Evolutionary conservation across 768 basidiomycete genomes (phyloP), one percentile per base, ranked within the genome.

Genomic region (Plicaturopsis crispa): DNA sequence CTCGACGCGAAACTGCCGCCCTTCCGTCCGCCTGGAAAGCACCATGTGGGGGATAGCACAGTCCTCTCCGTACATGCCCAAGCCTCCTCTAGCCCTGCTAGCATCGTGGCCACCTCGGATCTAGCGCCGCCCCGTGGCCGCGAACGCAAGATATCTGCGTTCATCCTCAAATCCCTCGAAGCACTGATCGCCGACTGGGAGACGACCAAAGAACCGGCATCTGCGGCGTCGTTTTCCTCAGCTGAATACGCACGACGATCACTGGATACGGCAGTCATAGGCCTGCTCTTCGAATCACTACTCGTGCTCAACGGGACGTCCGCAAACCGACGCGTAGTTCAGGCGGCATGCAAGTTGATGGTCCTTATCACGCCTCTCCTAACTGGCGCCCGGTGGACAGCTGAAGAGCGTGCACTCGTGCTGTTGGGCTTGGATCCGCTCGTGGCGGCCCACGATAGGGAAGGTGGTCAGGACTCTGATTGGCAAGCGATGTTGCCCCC

Each of bases 211-310:
- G 60, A 61, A 11, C 50, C 40, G 5, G 47, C 46, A 20, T 43
- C 48, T 11, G 50, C 40, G 5, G 47, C 46, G 20, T 43, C 48
- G 10, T 63, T 64, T 41, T 66, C 69, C 17, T 75, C 73, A 5
- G 75, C 74, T 1, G 87, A 87, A 53, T 69, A 66, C 33, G 69
- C 80, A 4, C 77, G 89, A 16, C 67, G 70, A 21, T 66, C 74
- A 4, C 49, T 96, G 38, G 91, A 97, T 52, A 57, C 82, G 21
- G 75, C 78, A 4, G 65, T 88, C 6, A 62, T 66, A 2, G 73
- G 80, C 3, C 58, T 96, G 2, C 64, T 66, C 24, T 93, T 87
- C 49, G 83, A 91, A 53, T 72, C 75, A 3, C 48, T 75, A 1
- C 69, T 91, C 5, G 51, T 69, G 6, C 47, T 78, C 36, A 90